These are phyloP conservation scores for Synchytrium microbalum DNA, from an alignment of 371 early-diverging fungal genomes.

Conservation along the genomic window DNA sequence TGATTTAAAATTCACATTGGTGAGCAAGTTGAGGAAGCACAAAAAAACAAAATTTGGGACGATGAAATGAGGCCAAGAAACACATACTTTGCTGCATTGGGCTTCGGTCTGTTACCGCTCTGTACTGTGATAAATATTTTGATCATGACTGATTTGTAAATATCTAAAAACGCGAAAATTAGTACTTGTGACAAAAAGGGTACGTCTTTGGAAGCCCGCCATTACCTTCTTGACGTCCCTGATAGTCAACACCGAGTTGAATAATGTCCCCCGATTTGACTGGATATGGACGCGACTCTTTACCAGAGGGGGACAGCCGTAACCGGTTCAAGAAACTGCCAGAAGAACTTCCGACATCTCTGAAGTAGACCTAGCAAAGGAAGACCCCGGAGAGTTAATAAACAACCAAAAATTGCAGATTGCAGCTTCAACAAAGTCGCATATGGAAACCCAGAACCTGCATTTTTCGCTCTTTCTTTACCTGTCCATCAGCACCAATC, in stretches of 20 bases:
- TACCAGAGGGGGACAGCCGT: constrained; percentile 75
- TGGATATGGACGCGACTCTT: constrained; percentile 70
- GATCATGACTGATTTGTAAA: constrained; percentile 35
- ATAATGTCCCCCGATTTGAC: constrained; percentile 60
- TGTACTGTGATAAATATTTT: constrained; percentile 14
- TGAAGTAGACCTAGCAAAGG: constrained; percentile 60
- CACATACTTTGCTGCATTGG: neutral
- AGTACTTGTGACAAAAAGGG: no score
- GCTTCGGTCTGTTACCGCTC: neutral
- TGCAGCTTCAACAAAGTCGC: no score
- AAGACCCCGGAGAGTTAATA: neutral
- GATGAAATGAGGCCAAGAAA: no score
- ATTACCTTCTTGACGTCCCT: constrained; percentile 72
- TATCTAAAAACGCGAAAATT: no score
- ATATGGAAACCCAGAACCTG: no score
- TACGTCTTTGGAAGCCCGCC: no score
- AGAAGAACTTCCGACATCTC: constrained; percentile 88
- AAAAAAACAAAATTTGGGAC: no score
- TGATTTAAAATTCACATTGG: constrained; percentile 1
- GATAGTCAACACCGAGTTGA: constrained; percentile 80
- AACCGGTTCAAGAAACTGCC: constrained; percentile 94
- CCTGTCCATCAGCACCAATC: constrained; percentile 36
- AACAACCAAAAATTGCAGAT: constrained; percentile 2
- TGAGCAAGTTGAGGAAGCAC: neutral
- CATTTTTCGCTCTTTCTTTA: no score